Percentiles rank a stretch among this genome's conserved stretches.
Evolutionary conservation across 352 stramenopile genomes (phyloP).

Genomic region (Phytophthora colocasiae): DNA sequence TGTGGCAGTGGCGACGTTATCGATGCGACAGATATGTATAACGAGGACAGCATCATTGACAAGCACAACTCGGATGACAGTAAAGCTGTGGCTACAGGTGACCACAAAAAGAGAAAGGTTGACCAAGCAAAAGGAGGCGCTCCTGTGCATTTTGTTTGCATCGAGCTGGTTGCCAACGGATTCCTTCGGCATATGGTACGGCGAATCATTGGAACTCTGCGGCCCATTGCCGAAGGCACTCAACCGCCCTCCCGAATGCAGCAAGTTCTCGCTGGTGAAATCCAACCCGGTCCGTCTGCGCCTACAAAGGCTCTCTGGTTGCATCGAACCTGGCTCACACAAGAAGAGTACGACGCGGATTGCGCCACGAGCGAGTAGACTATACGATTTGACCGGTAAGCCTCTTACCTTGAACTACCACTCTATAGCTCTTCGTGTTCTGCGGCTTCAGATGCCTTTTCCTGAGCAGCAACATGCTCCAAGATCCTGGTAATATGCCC

Average conservation of each 20-base stretch:
- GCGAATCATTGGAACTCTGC: conserved; percentile 82
- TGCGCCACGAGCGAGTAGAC: conserved; percentile 32
- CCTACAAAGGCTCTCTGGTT: conserved; percentile 85
- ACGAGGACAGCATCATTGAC: conserved; percentile 15
- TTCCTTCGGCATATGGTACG: conserved; percentile 91
- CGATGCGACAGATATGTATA: conserved; percentile 43
- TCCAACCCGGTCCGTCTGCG: conserved; percentile 71
- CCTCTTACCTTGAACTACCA: conserved; percentile 1
- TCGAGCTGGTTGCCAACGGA: conserved; percentile 84
- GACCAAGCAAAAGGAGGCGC: conserved; percentile 19
- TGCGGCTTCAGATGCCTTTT: conserved; percentile 19
- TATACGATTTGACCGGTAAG: neutral
- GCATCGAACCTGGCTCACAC: conserved; percentile 84
- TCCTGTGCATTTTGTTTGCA: conserved; percentile 79
- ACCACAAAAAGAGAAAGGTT: conserved; percentile 55
- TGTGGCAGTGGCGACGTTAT: conserved; percentile 71
- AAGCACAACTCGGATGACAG: conserved; percentile 16
- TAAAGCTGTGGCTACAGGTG: conserved; percentile 18
- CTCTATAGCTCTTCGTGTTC: conserved; percentile 67
- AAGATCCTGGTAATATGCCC: conserved; percentile 72
- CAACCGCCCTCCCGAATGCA: conserved; percentile 63
- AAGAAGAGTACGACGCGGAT: conserved; percentile 77
- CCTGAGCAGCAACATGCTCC: conserved; percentile 37
- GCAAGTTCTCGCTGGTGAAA: conserved; percentile 64
- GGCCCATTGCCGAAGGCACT: conserved; percentile 80